These are phyloP conservation scores for Mesembryanthemum crystallinum DNA, from an alignment of 148 eudicot species.

Conservation along the genomic window DNA sequence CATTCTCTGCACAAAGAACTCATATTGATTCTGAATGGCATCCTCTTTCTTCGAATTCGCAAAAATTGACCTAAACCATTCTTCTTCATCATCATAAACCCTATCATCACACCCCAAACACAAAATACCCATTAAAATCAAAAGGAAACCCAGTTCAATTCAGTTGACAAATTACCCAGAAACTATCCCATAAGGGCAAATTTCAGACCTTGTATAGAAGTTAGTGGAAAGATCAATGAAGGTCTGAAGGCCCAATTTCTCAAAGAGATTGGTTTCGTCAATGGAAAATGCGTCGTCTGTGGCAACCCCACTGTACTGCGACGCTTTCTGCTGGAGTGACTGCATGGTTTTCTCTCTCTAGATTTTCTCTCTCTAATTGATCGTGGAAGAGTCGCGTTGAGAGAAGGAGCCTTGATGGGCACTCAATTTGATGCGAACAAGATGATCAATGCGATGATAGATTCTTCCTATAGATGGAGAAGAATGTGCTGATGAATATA, in stretches of 20 bases:
- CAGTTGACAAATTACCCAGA: neutral
- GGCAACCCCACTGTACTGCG: constrained; percentile 76
- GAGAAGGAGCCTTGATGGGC: constrained; percentile 14
- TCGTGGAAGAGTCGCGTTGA: constrained; percentile 17
- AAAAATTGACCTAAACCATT: constrained; percentile 90
- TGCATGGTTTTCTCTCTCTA: constrained; percentile 49
- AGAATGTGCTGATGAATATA: constrained; percentile 5
- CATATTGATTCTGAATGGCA: constrained; percentile 89
- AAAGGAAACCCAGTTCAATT: constrained; percentile 4
- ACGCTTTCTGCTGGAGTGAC: constrained; percentile 77
- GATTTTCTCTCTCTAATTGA: neutral
- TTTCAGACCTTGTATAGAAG: constrained; percentile 67
- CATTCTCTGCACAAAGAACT: constrained; percentile 94
- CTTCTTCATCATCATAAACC: constrained; percentile 93
- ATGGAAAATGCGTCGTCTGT: constrained; percentile 72
- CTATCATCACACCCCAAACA: constrained; percentile 29
- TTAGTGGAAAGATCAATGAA: constrained; percentile 83
- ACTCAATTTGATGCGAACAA: neutral
- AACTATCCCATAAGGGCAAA: neutral
- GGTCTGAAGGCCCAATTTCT: constrained; percentile 75
- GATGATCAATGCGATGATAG: neutral
- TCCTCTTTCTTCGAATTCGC: constrained; percentile 85
- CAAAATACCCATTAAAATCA: neutral
- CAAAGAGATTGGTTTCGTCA: constrained; percentile 70
- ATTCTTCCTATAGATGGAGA: neutral